These are phyloP conservation scores for Halophytophthora polymorphica DNA, from an alignment of 352 stramenopile genomes.

Conservation along the genomic window DNA sequence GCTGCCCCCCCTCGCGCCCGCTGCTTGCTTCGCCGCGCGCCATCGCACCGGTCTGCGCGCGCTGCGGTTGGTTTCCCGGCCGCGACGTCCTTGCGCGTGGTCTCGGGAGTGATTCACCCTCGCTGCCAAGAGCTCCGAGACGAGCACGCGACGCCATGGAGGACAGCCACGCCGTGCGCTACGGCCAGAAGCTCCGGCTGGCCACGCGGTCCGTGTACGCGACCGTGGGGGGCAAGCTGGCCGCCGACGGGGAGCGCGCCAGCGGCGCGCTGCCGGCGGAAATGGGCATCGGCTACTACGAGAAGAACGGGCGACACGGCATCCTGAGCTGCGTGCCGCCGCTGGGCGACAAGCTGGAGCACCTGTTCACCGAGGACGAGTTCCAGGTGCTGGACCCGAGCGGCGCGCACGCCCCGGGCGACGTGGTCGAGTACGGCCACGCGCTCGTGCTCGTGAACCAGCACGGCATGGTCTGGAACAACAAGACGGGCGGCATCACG, in stretches of 20 bases:
- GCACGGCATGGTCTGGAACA: constrained; percentile 85
- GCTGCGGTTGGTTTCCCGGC: no score
- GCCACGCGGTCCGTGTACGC: constrained; percentile 55
- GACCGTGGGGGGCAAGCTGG: background rate
- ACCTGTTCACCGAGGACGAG: constrained; percentile 82
- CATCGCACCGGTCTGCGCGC: no score
- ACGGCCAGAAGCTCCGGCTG: constrained; percentile 70
- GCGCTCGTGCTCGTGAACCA: constrained; percentile 82
- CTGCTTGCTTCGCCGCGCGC: no score
- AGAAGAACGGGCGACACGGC: constrained; percentile 84
- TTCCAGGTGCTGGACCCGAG: constrained; percentile 72
- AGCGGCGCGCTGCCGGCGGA: background rate
- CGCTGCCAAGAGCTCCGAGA: background rate
- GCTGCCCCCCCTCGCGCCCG: no score
- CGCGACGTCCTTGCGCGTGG: no score
- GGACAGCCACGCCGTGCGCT: constrained; percentile 43
- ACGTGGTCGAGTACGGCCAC: constrained; percentile 70
- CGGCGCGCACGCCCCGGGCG: constrained; percentile 33
- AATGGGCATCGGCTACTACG: constrained; percentile 76
- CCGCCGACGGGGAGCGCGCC: background rate
- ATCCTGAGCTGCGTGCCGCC: constrained; percentile 80
- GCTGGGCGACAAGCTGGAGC: constrained; percentile 62
- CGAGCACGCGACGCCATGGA: constrained; percentile 15
- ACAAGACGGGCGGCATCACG: constrained; percentile 86
- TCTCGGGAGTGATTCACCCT: background rate